phyloP scores from a whole-genome alignment of 495 filamentous ascomycete species.

The Aspergillus conjunctus region DNA sequence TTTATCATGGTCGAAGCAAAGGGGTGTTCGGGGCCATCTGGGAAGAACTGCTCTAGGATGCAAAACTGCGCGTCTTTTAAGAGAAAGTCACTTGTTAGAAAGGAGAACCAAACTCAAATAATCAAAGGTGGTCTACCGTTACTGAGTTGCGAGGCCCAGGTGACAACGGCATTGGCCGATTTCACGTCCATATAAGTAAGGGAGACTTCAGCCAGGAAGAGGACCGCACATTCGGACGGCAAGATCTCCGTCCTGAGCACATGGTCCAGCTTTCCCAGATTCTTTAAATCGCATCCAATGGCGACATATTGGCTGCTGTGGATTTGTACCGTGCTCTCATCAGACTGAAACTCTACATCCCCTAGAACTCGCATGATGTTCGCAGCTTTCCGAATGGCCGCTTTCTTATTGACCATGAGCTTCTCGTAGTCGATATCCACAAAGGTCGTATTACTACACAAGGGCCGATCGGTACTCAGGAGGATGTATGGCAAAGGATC shows the following conservation, averaged over 20 bases:
- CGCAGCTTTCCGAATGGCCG: constrained; percentile 60
- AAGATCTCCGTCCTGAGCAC: constrained; percentile 58
- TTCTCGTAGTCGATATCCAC: constrained; percentile 88
- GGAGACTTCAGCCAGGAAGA: constrained; percentile 87
- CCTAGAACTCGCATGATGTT: constrained; percentile 56
- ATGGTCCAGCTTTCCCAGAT: constrained; percentile 58
- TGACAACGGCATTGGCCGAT: constrained; percentile 71
- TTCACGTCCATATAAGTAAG: constrained; percentile 84
- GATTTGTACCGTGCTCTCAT: constrained; percentile 53
- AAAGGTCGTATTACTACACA: constrained; percentile 62
- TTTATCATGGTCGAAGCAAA: constrained; percentile 86
- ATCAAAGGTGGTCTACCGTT: constrained; percentile 49
- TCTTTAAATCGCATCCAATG: constrained; percentile 79
- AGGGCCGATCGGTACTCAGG: constrained; percentile 59
- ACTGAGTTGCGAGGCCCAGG: constrained; percentile 65
- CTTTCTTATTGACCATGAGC: constrained; percentile 73
- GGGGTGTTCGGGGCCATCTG: constrained; percentile 72
- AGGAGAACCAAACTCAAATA: neutral
- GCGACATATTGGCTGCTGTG: constrained; percentile 72
- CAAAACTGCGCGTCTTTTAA: constrained; percentile 63
- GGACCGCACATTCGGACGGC: constrained; percentile 57
- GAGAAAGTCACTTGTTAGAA: neutral
- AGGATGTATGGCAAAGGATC: constrained; percentile 91
- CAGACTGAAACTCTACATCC: constrained; percentile 47
- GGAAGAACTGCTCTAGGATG: constrained; percentile 86